These are phyloP conservation scores for Ceratobasidium sp. DNA, from an alignment of 1,284 basidiomycete species.

Conservation along the genomic window DNA sequence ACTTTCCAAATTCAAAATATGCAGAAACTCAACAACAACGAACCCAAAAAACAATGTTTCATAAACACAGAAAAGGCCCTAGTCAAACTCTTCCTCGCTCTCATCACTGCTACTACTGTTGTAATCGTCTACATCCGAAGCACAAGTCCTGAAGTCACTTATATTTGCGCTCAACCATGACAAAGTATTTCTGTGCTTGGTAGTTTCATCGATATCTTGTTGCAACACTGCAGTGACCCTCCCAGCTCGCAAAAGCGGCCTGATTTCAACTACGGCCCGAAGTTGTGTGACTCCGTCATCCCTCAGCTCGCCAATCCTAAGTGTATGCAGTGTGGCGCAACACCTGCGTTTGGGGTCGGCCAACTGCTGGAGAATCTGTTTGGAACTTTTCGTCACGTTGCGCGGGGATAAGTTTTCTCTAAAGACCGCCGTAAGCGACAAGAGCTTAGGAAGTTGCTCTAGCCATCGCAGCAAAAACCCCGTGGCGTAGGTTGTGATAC, in stretches of 20 bases:
- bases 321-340: background rate
- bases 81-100: background rate
- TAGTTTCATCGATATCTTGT: background rate
- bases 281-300: background rate
- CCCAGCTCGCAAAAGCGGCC: background rate
- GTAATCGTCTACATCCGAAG: background rate
- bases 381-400: slow-evolving; percentile 10
- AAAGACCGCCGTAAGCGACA: background rate
- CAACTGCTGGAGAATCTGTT: slow-evolving; percentile 2
- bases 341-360: background rate
- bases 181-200: background rate
- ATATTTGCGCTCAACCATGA: background rate
- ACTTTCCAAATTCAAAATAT: too few species aligned
- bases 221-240: slow-evolving; percentile 7
- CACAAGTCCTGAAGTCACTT: background rate
- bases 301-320: slow-evolving; percentile 8
- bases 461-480: slow-evolving; percentile 11
- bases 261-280: background rate
- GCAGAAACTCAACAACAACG: too few species aligned
- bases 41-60: too few species aligned
- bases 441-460: slow-evolving; percentile 8
- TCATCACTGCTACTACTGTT: slow-evolving; percentile 5
- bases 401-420: slow-evolving; percentile 5
- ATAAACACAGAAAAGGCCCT: background rate
- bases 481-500: slow-evolving; percentile 26